phyloP scores from a whole-genome alignment of 345 rosid species.

The Populus alba region DNA sequence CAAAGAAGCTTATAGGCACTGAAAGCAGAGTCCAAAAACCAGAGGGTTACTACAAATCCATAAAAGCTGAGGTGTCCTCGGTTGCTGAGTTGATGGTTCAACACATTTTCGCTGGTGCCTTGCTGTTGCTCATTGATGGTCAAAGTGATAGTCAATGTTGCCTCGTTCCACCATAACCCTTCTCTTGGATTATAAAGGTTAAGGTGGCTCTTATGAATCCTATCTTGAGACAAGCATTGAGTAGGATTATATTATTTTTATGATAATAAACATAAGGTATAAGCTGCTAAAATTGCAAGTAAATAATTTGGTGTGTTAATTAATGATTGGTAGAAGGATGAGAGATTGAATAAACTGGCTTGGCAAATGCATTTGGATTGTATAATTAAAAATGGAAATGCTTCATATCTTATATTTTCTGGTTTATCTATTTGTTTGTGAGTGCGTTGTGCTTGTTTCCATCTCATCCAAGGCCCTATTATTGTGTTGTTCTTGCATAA shows the following conservation, averaged over 20 bases:
- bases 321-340: background rate
- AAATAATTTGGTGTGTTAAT: background rate
- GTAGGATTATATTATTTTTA: conserved; percentile 1
- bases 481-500: background rate
- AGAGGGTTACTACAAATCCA: background rate
- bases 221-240: conserved; percentile 3
- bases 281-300: background rate
- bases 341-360: background rate
- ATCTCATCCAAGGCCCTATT: background rate
- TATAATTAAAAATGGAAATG: background rate
- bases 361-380: background rate
- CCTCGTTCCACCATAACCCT: background rate
- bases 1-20: conserved; percentile 13
- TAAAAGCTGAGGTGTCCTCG: background rate
- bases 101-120: background rate
- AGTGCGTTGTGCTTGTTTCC: background rate
- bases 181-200: background rate
- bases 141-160: background rate
- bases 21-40: background rate
- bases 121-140: background rate
- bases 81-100: conserved; percentile 5
- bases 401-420: background rate
- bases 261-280: conserved; percentile 1
- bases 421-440: background rate
- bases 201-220: background rate